Evolutionary conservation across 2,329 filamentous ascomycete species (phyloP), one percentile per base, ranked within the genome.

Genomic region (Chaetomiaceae sp.): DNA sequence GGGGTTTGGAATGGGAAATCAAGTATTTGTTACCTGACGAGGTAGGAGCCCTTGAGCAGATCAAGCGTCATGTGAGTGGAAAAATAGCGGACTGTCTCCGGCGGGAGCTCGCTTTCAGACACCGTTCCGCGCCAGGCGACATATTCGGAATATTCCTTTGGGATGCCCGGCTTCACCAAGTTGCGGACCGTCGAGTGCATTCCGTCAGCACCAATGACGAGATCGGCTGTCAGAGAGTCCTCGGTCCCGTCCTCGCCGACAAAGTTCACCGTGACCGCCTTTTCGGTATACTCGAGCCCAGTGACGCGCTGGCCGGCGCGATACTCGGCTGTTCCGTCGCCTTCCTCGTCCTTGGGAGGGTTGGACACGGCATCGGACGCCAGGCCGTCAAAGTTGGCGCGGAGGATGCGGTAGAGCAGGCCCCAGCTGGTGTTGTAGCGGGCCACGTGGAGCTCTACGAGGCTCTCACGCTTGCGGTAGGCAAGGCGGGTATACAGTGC

Each of bases 351-450:
- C 14, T 30, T 19, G 2, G 60, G 59, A 12, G 59, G 58, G 1
- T 47, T 37, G 0, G 57, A 55, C 9, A 56, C 55, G 2, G 56
- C 53, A 2, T 53, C 36, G 1, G 60, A 61, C 1, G 46, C 43
- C 4, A 56, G 18, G 2, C 66, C 67, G 46, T 71, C 68, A 37
- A 68, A 67, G 38, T 68, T 64, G 50, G 65, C 67, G 7, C 68
- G 55, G 7, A 70, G 56, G 6, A 69, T 53, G 15, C 63, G 57
- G 47, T 70, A 68, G 26, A 70, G 47, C 24, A 66, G 46, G 32
- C 67, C 66, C 68, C 69, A 72, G 45, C 63, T 68, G 1, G 68
- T 68, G 58, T 68, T 65, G 15, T 60, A 50, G 47, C 66, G 62
- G 26, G 52, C 45, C 9, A 55, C 45, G 3, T 53, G 56, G n/a